Percentiles rank a stretch among this genome's conserved stretches.
Conservation (phyloP, 306 rosid genomes). For the Boehmeria nivea region DNA sequence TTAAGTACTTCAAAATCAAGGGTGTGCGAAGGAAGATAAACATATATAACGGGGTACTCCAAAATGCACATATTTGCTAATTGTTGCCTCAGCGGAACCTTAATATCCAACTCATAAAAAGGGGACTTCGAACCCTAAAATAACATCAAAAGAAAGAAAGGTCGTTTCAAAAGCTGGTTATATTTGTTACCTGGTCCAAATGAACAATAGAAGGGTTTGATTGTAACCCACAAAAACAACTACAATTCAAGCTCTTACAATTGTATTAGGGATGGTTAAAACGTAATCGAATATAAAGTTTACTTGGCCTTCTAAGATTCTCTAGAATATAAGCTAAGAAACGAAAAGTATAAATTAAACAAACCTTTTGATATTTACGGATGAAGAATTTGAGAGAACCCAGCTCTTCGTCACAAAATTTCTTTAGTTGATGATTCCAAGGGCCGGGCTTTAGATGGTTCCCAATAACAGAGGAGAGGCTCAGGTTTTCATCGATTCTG, state of each 20-base stretch:
- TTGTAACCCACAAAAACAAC: neutral
- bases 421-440: constrained; percentile 59
- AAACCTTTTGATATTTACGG: constrained; percentile 65
- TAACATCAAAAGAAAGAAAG: constrained; percentile 18
- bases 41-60: constrained; percentile 81
- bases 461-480: constrained; percentile 45
- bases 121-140: constrained; percentile 61
- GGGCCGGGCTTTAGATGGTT: constrained; percentile 74
- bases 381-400: constrained; percentile 69
- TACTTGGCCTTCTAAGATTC: too few species aligned
- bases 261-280: too few species aligned
- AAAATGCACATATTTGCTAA: constrained; percentile 48
- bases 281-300: too few species aligned
- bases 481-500: constrained; percentile 62
- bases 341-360: neutral
- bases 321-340: neutral
- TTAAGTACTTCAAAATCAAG: constrained; percentile 56
- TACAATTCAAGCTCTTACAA: neutral
- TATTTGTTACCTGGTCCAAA: neutral
- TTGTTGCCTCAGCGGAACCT: constrained; percentile 66
- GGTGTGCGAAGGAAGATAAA: constrained; percentile 59
- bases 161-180: neutral
- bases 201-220: neutral
- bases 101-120: constrained; percentile 59
- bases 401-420: constrained; percentile 46